Percentiles rank a stretch among this genome's conserved stretches.
Conservation (phyloP, 306 rosid species). For the Luffa aegyptiaca region DNA sequence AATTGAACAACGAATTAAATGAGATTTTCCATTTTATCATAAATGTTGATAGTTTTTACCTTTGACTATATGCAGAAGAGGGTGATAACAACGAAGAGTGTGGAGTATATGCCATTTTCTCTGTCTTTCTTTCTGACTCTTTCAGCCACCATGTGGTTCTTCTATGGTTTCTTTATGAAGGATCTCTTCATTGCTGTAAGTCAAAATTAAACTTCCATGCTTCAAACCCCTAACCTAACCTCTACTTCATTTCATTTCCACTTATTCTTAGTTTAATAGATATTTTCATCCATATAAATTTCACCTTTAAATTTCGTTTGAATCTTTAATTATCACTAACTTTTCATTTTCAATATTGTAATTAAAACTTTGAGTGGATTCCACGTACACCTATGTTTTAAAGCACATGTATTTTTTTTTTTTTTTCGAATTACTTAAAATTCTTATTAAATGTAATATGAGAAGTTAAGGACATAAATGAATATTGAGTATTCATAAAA, state of each 20-base stretch:
- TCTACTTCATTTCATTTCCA: not conserved
- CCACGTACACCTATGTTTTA: not conserved
- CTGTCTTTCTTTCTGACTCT: conserved; percentile 48
- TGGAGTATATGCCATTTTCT: conserved; percentile 59
- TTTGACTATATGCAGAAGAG: conserved; percentile 34
- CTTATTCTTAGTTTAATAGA: not conserved
- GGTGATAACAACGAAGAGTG: conserved; percentile 56
- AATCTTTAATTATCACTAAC: not conserved
- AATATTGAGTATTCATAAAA: not conserved
- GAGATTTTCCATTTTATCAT: too few species aligned
- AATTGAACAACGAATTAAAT: too few species aligned
- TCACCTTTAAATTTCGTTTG: too few species aligned
- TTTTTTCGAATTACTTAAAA: not conserved
- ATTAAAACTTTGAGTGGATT: not conserved
- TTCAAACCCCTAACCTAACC: not conserved
- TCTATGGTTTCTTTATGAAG: conserved; percentile 46
- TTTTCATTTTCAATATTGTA: not conserved
- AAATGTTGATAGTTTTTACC: not conserved
- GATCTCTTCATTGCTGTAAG: conserved; percentile 60
- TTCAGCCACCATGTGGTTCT: conserved; percentile 54
- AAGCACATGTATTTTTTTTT: not conserved
- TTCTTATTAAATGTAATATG: not conserved
- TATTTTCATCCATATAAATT: not conserved
- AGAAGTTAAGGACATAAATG: not conserved
- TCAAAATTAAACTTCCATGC: not conserved